Base-by-base conservation (phyloP, 352 stramenopile genomes). In the Phytophthora boehmeriae region DNA sequence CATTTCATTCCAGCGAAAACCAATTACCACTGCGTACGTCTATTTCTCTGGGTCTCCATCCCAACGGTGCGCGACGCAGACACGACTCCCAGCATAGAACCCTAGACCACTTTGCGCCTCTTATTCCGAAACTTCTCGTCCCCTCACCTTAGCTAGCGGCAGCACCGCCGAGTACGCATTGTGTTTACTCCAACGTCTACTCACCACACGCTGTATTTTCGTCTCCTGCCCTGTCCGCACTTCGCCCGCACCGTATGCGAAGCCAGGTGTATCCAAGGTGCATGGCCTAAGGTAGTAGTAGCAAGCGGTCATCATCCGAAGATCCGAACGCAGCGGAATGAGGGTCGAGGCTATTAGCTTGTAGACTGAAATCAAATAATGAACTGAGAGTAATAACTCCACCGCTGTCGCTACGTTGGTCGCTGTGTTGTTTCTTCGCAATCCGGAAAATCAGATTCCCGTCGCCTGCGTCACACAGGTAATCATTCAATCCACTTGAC, bases 401-500 rank as follows among this genome's bases (percentile, higher is more conserved):
- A n/a, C n/a, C n/a, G n/a, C n/a, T n/a, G n/a, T n/a, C n/a, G n/a
- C n/a, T n/a, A n/a, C n/a, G n/a, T n/a, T n/a, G n/a, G n/a, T n/a
- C n/a, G n/a, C n/a, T n/a, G n/a, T n/a, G n/a, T n/a, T n/a, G n/a
- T n/a, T n/a, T n/a, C n/a, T n/a, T n/a, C n/a, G n/a, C n/a, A 28
- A 28, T 47, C 41, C 41, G 41, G 41, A 47, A 47, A 47, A 27
- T 13, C 10, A 47, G 17, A 47, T 28, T n/a, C 36, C n/a, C 36
- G 11, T 44, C 36, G 36, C 14, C 36, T 44, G 6, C 36, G 36
- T 16, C 36, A 16, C 19, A n/a, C 36, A 17, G 36, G 36, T 44
- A 44, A 44, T 44, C 36, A 44, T 44, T 16, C 36, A 44, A n/a
- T n/a, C n/a, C n/a, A n/a, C n/a, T n/a, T n/a, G n/a, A n/a, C n/a